Evolutionary conservation across 2,329 filamentous ascomycete species (phyloP).

Genomic region (Colletotrichum destructivum): DNA sequence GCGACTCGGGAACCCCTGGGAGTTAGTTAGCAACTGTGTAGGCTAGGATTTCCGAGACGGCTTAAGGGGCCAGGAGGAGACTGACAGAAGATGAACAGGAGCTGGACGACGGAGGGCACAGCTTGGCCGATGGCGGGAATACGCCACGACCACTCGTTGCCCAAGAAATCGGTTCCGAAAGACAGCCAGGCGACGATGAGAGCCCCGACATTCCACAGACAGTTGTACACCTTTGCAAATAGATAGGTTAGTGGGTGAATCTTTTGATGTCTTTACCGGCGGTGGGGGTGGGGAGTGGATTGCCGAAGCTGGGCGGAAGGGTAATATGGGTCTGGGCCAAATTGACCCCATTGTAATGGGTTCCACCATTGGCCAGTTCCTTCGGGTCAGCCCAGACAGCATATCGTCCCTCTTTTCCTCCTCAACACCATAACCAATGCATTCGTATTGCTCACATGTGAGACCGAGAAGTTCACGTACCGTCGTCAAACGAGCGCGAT

Average conservation of each 20-base stretch:
- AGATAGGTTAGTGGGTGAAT: not conserved
- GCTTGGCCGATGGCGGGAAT: slow-evolving; percentile 65
- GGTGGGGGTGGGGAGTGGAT: not conserved
- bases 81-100: slow-evolving; percentile 63
- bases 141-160: slow-evolving; percentile 68
- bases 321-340: not conserved
- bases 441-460: too few species aligned
- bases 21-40: not conserved
- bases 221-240: slow-evolving; percentile 54
- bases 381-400: too few species aligned
- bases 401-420: too few species aligned
- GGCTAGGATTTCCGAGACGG: not conserved
- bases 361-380: too few species aligned
- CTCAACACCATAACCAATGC: too few species aligned
- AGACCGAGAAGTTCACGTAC: slow-evolving; percentile 53
- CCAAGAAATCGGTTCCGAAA: slow-evolving; percentile 63
- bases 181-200: slow-evolving; percentile 64
- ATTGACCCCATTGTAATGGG: too few species aligned
- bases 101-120: slow-evolving; percentile 62
- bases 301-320: not conserved
- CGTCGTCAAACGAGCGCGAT: slow-evolving; percentile 64
- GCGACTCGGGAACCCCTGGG: slow-evolving; percentile 58
- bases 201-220: slow-evolving; percentile 68
- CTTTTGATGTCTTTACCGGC: not conserved
- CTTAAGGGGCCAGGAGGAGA: not conserved